Evolutionary conservation across 441 rosid species (phyloP).

Genomic region (Populus hybrid): DNA sequence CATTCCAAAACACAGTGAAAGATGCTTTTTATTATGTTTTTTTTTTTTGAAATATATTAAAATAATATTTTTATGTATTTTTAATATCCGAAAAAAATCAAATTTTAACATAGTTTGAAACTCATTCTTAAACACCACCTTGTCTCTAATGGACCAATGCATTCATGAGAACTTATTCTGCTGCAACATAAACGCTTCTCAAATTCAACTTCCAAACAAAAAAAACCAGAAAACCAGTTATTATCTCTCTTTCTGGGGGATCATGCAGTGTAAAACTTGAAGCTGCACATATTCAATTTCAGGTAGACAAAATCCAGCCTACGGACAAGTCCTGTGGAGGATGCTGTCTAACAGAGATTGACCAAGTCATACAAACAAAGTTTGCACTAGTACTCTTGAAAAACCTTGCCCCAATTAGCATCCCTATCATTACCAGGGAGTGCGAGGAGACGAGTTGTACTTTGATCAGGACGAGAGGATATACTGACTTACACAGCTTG

Average conservation of each 20-base stretch:
- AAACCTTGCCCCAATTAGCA: neutral
- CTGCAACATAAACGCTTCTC: neutral
- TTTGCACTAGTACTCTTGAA: neutral
- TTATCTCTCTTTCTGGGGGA: neutral
- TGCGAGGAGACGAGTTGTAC: neutral
- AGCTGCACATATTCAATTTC: neutral
- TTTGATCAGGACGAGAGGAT: neutral
- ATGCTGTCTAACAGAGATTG: neutral
- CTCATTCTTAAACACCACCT: no score
- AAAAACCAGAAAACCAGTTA: neutral
- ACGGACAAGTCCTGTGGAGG: neutral
- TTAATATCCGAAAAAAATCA: no score
- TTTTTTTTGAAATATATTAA: no score
- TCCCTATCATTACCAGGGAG: neutral
- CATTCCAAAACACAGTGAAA: no score
- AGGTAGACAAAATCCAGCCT: neutral
- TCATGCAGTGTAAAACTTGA: neutral
- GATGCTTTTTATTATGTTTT: no score
- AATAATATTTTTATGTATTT: no score
- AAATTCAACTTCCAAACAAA: neutral
- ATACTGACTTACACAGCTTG: neutral
- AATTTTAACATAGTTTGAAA: no score
- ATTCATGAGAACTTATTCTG: neutral
- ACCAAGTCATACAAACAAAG: neutral
- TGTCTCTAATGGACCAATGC: neutral